Base-by-base conservation (phyloP, 2,329 filamentous ascomycete genomes). In the Tricladium varicosporioides region DNA sequence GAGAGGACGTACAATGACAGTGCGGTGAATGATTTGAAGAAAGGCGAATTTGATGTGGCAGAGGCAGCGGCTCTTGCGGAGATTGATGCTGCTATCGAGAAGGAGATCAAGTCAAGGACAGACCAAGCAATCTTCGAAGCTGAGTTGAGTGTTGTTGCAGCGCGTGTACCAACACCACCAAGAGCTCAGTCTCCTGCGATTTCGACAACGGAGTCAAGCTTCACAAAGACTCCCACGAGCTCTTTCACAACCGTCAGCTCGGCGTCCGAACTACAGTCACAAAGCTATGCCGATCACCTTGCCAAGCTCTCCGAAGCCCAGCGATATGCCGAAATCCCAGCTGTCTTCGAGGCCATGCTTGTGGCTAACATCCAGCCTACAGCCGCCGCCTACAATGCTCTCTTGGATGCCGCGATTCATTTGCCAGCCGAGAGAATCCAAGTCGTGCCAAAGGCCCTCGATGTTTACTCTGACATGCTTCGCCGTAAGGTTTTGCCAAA, bases 381-480 rank as follows among this genome's bases (percentile, higher is more conserved):
- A 5, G 85, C 91, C 48, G 80, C 85, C 48, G 89, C 93, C n/a
- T 99, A 99, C 80, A 97, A 97, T 71, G 89, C 91, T 50, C 80
- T 99, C 46, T 78, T 99, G 45, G 81, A 87, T 66, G 91, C 94
- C 5, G 92, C 92, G 13, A 91, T 97, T 60, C 82, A 91, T 65
- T 82, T 97, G 15, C 90, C 92, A 7, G 79, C 80, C 19, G 87
- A 90, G 72, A 89, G 87, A 73, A 88, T 88, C 53, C 89, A 95
- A 75, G 85, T 94, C 52, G 90, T 96, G 13, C 88, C 91, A 60
- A 96, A 96, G 76, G 92, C 91, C 5, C 81, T 97, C 52, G 92
- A 96, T 75, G 89, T 99, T 52, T 99, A 97, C 73, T 88, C 92
- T 14, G 92, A 97, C 71, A 97, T 99, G 94, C 85, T 96, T 65